Conservation (phyloP, 2,329 filamentous ascomycete genomes). For the Botryotinia narcissicola region DNA sequence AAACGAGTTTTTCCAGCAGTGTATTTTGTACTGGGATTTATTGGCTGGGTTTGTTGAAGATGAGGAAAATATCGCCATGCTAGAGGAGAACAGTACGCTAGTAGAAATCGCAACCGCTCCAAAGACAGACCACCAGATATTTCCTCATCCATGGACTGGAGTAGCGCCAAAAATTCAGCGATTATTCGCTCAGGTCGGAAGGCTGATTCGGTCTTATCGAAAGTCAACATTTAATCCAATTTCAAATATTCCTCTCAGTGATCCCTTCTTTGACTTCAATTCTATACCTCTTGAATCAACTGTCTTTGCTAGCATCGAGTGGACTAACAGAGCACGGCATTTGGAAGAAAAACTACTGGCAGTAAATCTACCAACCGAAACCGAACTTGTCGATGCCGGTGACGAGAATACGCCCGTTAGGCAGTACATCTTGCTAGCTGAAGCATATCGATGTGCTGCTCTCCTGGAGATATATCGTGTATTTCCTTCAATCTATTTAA, state of each 20-base stretch:
- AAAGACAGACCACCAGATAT: slow-evolving; percentile 26
- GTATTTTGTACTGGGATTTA: slow-evolving; percentile 38
- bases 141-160: slow-evolving; percentile 37
- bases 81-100: slow-evolving; percentile 2
- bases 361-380: slow-evolving; percentile 28
- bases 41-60: slow-evolving; percentile 36
- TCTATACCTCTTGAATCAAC: slow-evolving; percentile 20
- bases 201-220: slow-evolving; percentile 33
- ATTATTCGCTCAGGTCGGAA: slow-evolving; percentile 34
- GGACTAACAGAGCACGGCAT: slow-evolving; percentile 26
- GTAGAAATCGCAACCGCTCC: neutral
- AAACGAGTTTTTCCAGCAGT: slow-evolving; percentile 37
- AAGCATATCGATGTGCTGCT: slow-evolving; percentile 34
- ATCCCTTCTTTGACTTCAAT: slow-evolving; percentile 5
- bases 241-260: neutral
- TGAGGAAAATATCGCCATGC: slow-evolving; percentile 25
- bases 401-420: slow-evolving; percentile 36
- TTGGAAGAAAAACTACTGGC: slow-evolving; percentile 34
- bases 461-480: slow-evolving; percentile 34
- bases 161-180: slow-evolving; percentile 33
- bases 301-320: slow-evolving; percentile 26
- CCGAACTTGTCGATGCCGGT: slow-evolving; percentile 33
- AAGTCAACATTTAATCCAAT: slow-evolving; percentile 21
- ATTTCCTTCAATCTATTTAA: slow-evolving; percentile 30
- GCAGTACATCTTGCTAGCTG: slow-evolving; percentile 36